phyloP scores from a whole-genome alignment of 1,284 basidiomycete genomes.

The Marasmius tenuissimus region DNA sequence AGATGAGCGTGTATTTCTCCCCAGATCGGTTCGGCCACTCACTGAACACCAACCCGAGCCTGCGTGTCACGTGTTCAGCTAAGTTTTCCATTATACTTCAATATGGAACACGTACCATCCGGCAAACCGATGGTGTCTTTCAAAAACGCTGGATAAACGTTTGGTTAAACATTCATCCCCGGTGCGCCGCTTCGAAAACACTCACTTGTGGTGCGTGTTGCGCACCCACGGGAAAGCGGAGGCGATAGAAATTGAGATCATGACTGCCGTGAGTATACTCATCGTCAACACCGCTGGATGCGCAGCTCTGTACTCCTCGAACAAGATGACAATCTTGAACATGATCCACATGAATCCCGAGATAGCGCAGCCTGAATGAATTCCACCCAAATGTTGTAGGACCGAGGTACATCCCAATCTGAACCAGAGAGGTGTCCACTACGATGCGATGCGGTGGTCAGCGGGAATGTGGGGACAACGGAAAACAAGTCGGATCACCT shows the following conservation, averaged over 20 bases:
- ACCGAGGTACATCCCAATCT: constrained; percentile 60
- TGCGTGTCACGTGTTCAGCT: constrained; percentile 18
- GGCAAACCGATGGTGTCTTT: constrained; percentile 68
- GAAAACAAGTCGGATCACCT: constrained; percentile 59
- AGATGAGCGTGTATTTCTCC: not conserved
- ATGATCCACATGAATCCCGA: constrained; percentile 66
- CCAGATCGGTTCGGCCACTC: constrained; percentile 21
- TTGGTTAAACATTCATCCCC: not conserved
- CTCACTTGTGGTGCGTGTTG: constrained; percentile 69
- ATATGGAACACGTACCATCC: constrained; percentile 51
- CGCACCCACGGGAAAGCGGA: constrained; percentile 69
- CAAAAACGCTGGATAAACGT: constrained; percentile 51
- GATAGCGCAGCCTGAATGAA: constrained; percentile 69
- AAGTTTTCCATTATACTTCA: constrained; percentile 4
- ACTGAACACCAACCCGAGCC: constrained; percentile 59
- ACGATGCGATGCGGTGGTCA: not conserved
- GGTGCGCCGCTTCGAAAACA: constrained; percentile 1
- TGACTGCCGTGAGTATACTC: constrained; percentile 57
- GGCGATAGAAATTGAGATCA: constrained; percentile 56
- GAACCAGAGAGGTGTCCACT: constrained; percentile 69
- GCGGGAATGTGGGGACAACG: constrained; percentile 51
- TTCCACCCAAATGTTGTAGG: constrained; percentile 68
- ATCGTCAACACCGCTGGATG: constrained; percentile 56
- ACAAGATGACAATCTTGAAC: constrained; percentile 52
- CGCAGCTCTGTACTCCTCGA: constrained; percentile 52